phyloP scores from a whole-genome alignment of 164 flowering plant species.

The Warburgia ugandensis region DNA sequence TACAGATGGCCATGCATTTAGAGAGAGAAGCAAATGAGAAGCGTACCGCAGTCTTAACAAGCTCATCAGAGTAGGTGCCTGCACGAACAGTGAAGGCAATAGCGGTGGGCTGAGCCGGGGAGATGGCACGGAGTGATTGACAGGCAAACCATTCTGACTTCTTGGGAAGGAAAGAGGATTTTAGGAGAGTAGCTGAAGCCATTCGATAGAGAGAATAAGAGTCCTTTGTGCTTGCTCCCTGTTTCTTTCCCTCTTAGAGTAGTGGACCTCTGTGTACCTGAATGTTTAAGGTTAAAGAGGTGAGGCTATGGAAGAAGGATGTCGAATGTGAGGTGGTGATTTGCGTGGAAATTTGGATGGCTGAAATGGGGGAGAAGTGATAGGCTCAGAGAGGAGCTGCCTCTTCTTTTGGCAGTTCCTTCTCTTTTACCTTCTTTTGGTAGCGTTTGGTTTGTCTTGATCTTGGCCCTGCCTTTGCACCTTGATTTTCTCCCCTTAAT shows the following conservation, averaged over 20 bases:
- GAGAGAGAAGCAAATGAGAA: background rate
- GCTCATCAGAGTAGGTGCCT: slow-evolving; percentile 32
- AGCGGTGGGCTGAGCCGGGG: slow-evolving; percentile 12
- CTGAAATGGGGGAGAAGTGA: background rate
- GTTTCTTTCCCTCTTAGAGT: too few species aligned
- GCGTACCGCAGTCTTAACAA: slow-evolving; percentile 39
- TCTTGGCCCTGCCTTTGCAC: background rate
- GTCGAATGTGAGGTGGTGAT: slow-evolving; percentile 1
- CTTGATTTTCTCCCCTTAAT: background rate
- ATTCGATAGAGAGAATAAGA: background rate
- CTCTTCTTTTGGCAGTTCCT: background rate
- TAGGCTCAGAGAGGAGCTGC: background rate
- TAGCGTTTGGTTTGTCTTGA: background rate
- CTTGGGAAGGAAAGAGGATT: slow-evolving; percentile 22
- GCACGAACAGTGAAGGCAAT: slow-evolving; percentile 20
- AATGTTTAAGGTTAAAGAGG: too few species aligned
- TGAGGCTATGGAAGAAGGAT: too few species aligned
- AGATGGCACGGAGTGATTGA: slow-evolving; percentile 19
- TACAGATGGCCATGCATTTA: too few species aligned
- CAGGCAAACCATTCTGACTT: slow-evolving; percentile 28
- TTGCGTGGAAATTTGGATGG: slow-evolving; percentile 1
- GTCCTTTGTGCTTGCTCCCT: too few species aligned
- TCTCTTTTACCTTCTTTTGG: too few species aligned
- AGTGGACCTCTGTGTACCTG: too few species aligned
- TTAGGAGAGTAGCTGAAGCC: slow-evolving; percentile 33